Percentiles rank a stretch among this genome's conserved stretches.
These are phyloP conservation scores for Phoenix dactylifera DNA, from an alignment of 176 grass and related monocot species.

Conservation along the genomic window DNA sequence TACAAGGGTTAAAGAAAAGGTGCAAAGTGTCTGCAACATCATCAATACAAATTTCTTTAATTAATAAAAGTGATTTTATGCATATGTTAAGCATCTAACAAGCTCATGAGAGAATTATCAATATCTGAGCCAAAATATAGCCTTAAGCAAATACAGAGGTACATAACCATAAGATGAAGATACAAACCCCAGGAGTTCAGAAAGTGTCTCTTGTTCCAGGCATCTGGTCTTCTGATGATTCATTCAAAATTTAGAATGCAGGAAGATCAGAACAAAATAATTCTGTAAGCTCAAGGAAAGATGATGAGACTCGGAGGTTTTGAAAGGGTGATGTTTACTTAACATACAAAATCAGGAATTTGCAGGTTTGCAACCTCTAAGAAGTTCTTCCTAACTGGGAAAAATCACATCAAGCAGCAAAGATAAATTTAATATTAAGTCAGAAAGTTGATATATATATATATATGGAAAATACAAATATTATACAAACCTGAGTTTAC, in stretches of 20 bases:
- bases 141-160: too few relatives aligned
- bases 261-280: neutral
- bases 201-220: constrained; percentile 34
- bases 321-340: too few relatives aligned
- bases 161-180: neutral
- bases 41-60: too few relatives aligned
- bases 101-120: too few relatives aligned
- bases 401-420: constrained; percentile 5
- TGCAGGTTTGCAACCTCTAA: constrained; percentile 20
- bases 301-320: too few relatives aligned
- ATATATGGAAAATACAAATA: neutral
- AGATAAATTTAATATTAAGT: neutral
- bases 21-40: too few relatives aligned
- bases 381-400: constrained; percentile 49
- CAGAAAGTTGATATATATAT: neutral
- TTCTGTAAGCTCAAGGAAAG: too few relatives aligned
- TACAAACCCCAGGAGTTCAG: constrained; percentile 68
- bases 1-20: too few relatives aligned
- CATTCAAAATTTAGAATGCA: constrained; percentile 24
- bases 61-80: too few relatives aligned
- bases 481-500: constrained; percentile 46
- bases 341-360: constrained; percentile 61
- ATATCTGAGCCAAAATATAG: too few relatives aligned
- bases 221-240: constrained; percentile 29
- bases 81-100: too few relatives aligned